These are phyloP conservation scores for Tricholoma flavovirens DNA, from an alignment of 768 basidiomycete genomes.

Conservation along the genomic window DNA sequence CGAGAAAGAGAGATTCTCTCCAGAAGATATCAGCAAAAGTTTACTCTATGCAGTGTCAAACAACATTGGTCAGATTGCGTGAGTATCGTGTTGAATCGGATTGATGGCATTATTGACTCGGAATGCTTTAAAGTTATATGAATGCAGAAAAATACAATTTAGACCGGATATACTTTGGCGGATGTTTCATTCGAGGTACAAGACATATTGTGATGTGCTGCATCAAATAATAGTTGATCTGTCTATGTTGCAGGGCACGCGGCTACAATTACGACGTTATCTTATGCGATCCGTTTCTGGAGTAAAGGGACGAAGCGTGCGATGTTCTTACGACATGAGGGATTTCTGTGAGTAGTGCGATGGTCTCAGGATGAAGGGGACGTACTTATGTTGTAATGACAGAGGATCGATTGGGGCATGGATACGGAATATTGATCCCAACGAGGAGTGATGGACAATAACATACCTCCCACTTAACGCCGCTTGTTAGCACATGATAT, in stretches of 20 bases:
- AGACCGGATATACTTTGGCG: slow-evolving; percentile 97
- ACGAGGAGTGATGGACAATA: slow-evolving; percentile 24
- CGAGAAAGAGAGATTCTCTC: slow-evolving; percentile 70
- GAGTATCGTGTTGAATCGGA: slow-evolving; percentile 31
- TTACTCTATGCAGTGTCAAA: slow-evolving; percentile 95
- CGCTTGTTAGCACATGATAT: neutral
- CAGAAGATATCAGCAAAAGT: slow-evolving; percentile 93
- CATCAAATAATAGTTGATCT: slow-evolving; percentile 7
- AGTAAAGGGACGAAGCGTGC: slow-evolving; percentile 96
- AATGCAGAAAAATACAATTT: slow-evolving; percentile 98
- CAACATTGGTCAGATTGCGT: slow-evolving; percentile 99
- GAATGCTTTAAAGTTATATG: slow-evolving; percentile 71
- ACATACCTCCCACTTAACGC: neutral
- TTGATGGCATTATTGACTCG: neutral
- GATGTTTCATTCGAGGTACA: slow-evolving; percentile 95
- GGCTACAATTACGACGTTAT: slow-evolving; percentile 93
- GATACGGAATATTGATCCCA: slow-evolving; percentile 87
- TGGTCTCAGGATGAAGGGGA: slow-evolving; percentile 9
- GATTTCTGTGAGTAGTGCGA: slow-evolving; percentile 73
- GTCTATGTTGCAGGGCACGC: slow-evolving; percentile 66
- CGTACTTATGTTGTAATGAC: slow-evolving; percentile 12
- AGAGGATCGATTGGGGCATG: slow-evolving; percentile 96
- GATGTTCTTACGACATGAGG: slow-evolving; percentile 95
- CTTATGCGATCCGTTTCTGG: slow-evolving; percentile 99
- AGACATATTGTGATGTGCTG: slow-evolving; percentile 8